phyloP scores from a whole-genome alignment of 495 filamentous ascomycete genomes.

The Hamigera avellanea region DNA sequence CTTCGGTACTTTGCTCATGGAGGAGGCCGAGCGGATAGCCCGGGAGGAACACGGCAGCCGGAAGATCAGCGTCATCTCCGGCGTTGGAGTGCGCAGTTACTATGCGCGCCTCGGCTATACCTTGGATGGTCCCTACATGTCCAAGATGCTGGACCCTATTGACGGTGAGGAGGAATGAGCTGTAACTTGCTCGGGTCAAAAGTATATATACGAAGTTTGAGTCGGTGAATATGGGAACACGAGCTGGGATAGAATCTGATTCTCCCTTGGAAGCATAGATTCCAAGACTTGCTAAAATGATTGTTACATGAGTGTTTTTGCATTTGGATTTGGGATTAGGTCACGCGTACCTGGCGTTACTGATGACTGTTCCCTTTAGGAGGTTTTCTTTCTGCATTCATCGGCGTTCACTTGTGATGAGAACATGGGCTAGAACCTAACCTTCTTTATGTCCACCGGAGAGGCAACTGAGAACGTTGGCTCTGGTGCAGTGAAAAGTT shows the following conservation, averaged over 20 bases:
- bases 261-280: too few species aligned
- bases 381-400: slow-evolving; percentile 4
- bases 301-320: too few species aligned
- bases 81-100: slow-evolving; percentile 88
- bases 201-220: too few species aligned
- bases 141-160: slow-evolving; percentile 46
- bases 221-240: too few species aligned
- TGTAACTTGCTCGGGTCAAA: too few species aligned
- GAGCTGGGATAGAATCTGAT: too few species aligned
- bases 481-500: too few species aligned
- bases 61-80: slow-evolving; percentile 94
- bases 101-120: slow-evolving; percentile 87
- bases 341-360: slow-evolving; percentile 5
- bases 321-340: background rate
- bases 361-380: too few species aligned
- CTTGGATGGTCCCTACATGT: slow-evolving; percentile 87
- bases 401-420: slow-evolving; percentile 5
- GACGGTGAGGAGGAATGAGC: slow-evolving; percentile 25
- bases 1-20: slow-evolving; percentile 93
- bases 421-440: too few species aligned
- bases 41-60: slow-evolving; percentile 82
- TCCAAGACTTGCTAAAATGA: too few species aligned
- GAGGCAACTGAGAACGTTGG: too few species aligned
- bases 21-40: slow-evolving; percentile 92
- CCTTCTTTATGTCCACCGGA: too few species aligned